Evolutionary conservation across 306 rosid genomes (phyloP).

Genomic region (Prunus armeniaca): DNA sequence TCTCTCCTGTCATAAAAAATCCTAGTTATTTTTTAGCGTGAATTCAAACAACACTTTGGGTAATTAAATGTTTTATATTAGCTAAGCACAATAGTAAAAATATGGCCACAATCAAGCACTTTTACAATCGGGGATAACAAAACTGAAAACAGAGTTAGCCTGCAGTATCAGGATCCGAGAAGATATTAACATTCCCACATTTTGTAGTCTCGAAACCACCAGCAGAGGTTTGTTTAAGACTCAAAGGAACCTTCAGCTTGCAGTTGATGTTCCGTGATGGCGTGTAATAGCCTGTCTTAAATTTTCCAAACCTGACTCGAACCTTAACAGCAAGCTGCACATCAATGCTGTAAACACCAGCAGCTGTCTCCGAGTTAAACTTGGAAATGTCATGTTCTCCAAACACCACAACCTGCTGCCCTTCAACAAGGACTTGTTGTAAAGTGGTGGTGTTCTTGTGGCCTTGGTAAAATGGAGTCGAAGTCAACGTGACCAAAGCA

Average conservation of each 20-base stretch:
- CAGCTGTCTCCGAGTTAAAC: not conserved
- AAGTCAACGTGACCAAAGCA: not conserved
- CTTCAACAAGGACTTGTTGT: conserved; percentile 5
- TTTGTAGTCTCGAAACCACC: not conserved
- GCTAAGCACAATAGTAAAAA: not conserved
- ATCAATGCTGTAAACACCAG: not conserved
- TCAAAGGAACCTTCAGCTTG: conserved; percentile 7
- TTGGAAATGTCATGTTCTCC: not conserved
- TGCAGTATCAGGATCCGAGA: not conserved
- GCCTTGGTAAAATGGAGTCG: conserved; percentile 46
- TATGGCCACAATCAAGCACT: not conserved
- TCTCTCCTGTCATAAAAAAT: not conserved
- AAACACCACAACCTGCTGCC: not conserved
- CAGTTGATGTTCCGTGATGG: not conserved
- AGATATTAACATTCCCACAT: not conserved
- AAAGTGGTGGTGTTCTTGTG: conserved; percentile 44
- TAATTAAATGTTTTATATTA: not conserved
- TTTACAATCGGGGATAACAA: too few species aligned
- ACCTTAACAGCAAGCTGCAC: not conserved
- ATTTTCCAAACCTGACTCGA: not conserved
- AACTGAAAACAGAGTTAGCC: not conserved
- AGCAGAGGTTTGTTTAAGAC: not conserved
- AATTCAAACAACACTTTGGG: not conserved
- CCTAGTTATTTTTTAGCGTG: not conserved
- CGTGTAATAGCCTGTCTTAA: not conserved